Evolutionary conservation across 306 rosid genomes (phyloP).

Genomic region (Vigna hirtella): DNA sequence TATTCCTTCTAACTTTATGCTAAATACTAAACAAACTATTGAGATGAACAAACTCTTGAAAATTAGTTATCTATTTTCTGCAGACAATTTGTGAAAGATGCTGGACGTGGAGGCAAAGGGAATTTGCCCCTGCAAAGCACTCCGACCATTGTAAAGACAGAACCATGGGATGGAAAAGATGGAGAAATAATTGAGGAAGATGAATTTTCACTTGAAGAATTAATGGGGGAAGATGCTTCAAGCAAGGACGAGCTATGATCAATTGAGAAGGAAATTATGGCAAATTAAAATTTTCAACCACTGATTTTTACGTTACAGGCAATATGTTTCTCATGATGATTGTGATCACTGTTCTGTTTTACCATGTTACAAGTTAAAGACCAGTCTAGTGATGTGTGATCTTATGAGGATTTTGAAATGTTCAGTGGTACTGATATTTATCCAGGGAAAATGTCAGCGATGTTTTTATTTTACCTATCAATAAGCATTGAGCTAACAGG

Average conservation of each 20-base stretch:
- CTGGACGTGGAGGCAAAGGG: constrained; percentile 93
- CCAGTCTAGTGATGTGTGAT: constrained; percentile 38
- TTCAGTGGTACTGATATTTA: constrained; percentile 29
- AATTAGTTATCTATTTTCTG: constrained; percentile 33
- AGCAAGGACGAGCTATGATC: constrained; percentile 73
- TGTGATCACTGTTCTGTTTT: constrained; percentile 31
- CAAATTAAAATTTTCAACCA: constrained; percentile 30
- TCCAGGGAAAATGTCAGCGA: constrained; percentile 16
- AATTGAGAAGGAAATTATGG: neutral
- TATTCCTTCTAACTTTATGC: constrained; percentile 13
- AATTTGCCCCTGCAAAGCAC: constrained; percentile 75
- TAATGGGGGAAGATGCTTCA: constrained; percentile 80
- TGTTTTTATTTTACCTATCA: constrained; percentile 24
- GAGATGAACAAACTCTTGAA: constrained; percentile 31
- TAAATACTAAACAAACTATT: constrained; percentile 14
- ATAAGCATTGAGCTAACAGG: constrained; percentile 20
- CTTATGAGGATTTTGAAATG: constrained; percentile 37
- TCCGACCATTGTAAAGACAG: constrained; percentile 71
- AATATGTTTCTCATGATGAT: constrained; percentile 36
- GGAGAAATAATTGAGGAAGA: constrained; percentile 93
- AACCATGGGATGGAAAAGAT: constrained; percentile 97
- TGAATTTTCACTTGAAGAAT: constrained; percentile 95
- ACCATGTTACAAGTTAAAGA: constrained; percentile 1
- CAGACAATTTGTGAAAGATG: constrained; percentile 92
- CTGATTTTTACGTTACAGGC: constrained; percentile 40